These are phyloP conservation scores for Alternaria alternata DNA, from an alignment of 2,329 filamentous ascomycete genomes.

Conservation along the genomic window DNA sequence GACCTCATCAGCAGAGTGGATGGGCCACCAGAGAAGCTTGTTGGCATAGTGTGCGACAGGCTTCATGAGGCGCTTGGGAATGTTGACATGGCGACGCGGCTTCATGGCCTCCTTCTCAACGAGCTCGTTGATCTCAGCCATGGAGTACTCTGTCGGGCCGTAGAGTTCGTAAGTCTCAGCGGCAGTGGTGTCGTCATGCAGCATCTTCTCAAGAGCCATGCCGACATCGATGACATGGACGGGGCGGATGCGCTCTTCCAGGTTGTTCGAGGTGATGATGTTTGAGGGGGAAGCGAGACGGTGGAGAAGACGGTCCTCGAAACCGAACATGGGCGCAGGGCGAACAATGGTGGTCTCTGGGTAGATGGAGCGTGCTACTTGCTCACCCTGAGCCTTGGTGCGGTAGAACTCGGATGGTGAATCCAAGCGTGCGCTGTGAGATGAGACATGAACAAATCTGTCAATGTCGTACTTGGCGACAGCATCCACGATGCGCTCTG, in stretches of 20 bases:
- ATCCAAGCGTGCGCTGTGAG: slow-evolving; percentile 83
- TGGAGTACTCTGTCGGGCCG: slow-evolving; percentile 91
- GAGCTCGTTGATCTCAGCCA: slow-evolving; percentile 82
- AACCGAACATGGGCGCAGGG: slow-evolving; percentile 92
- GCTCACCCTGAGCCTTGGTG: slow-evolving; percentile 88
- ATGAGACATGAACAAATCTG: slow-evolving; percentile 95
- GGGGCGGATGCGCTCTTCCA: slow-evolving; percentile 89
- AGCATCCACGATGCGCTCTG: slow-evolving; percentile 89
- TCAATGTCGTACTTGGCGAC: slow-evolving; percentile 98
- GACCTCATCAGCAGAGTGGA: slow-evolving; percentile 81
- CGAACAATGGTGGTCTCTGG: slow-evolving; percentile 97
- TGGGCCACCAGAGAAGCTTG: slow-evolving; percentile 87
- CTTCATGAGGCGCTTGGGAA: slow-evolving; percentile 83
- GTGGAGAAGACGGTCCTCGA: slow-evolving; percentile 90
- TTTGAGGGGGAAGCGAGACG: slow-evolving; percentile 82
- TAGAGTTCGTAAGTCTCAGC: slow-evolving; percentile 94
- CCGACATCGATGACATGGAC: slow-evolving; percentile 95
- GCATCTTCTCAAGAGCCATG: slow-evolving; percentile 85
- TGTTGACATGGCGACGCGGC: slow-evolving; percentile 86
- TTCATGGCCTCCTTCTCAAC: slow-evolving; percentile 95
- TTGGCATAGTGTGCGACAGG: slow-evolving; percentile 78
- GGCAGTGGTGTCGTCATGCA: slow-evolving; percentile 88
- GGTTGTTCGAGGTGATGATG: slow-evolving; percentile 88
- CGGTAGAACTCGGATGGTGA: slow-evolving; percentile 89
- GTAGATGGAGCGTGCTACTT: slow-evolving; percentile 85